Evolutionary conservation across 305 asterid genomes (phyloP).

Genomic region (Ajuga reptans): DNA sequence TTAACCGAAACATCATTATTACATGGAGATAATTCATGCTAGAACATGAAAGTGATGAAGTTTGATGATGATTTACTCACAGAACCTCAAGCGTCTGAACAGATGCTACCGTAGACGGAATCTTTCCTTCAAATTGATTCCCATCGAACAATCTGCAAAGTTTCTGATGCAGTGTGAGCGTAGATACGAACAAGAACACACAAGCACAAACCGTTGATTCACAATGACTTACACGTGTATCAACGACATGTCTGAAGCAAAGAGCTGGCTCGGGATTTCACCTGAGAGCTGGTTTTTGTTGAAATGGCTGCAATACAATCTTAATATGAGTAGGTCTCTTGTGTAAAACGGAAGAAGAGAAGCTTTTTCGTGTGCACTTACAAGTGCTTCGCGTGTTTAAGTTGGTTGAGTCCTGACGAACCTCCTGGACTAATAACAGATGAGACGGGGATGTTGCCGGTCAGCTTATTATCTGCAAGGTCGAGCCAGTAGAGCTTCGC

Average conservation of each 20-base stretch:
- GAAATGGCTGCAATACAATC: conserved; percentile 60
- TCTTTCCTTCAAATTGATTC: conserved; percentile 50
- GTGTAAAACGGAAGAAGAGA: neutral
- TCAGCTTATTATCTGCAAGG: conserved; percentile 67
- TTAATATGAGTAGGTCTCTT: no score
- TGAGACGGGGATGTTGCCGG: conserved; percentile 68
- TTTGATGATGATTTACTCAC: conserved; percentile 48
- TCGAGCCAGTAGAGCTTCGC: conserved; percentile 77
- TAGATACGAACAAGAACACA: no score
- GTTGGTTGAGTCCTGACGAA: conserved; percentile 54
- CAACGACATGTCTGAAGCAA: conserved; percentile 59
- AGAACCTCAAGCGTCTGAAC: conserved; percentile 80
- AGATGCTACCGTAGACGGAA: conserved; percentile 53
- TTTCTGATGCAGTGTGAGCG: neutral
- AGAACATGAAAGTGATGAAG: conserved; percentile 11
- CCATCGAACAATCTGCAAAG: conserved; percentile 62
- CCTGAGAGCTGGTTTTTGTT: conserved; percentile 76
- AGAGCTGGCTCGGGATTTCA: conserved; percentile 53
- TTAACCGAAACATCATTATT: neutral
- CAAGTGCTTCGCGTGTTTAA: conserved; percentile 81
- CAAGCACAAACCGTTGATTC: no score
- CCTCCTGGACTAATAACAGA: conserved; percentile 27
- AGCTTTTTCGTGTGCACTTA: conserved; percentile 27
- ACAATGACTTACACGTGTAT: conserved; percentile 62
- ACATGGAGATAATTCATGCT: neutral